A percentile compares a stretch with the other conserved stretches of the same genome.
Evolutionary conservation across 2,329 filamentous ascomycete species (phyloP).

Genomic region (Diaporthe sp.): DNA sequence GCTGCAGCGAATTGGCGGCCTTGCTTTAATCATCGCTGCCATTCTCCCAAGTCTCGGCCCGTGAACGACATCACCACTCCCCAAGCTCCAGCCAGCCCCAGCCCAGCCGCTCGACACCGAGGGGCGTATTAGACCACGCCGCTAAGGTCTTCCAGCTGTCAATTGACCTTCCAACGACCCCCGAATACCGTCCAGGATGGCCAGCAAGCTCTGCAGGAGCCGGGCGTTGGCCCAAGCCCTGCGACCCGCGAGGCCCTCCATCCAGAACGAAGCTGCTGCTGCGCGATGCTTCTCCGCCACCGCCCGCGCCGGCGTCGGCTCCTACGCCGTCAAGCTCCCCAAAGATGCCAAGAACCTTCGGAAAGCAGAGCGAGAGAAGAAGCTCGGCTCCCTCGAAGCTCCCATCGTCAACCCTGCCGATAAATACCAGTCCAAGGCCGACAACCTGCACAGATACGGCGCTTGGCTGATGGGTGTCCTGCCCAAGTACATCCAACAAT

Average conservation of each 20-base stretch:
- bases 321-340: constrained; percentile 63
- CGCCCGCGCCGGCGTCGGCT: constrained; percentile 49
- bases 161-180: constrained; percentile 56
- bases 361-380: constrained; percentile 67
- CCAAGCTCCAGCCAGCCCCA: constrained; percentile 13
- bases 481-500: constrained; percentile 98
- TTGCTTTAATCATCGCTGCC: constrained; percentile 31
- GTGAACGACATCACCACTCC: constrained; percentile 34
- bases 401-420: constrained; percentile 92
- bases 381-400: constrained; percentile 75
- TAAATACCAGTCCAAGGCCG: constrained; percentile 88
- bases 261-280: constrained; percentile 52
- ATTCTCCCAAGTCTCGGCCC: background rate
- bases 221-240: constrained; percentile 67
- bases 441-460: constrained; percentile 92
- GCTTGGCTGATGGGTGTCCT: constrained; percentile 96
- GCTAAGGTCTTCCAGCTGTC: constrained; percentile 39
- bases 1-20: constrained; percentile 26
- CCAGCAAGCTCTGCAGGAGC: constrained; percentile 68
- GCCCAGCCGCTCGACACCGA: background rate
- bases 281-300: constrained; percentile 63
- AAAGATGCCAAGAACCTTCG: constrained; percentile 76
- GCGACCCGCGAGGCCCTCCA: constrained; percentile 59
- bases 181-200: constrained; percentile 57
- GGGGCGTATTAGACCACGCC: background rate